Conservation (phyloP, 805 yeast species). For the Komagataella populi region DNA sequence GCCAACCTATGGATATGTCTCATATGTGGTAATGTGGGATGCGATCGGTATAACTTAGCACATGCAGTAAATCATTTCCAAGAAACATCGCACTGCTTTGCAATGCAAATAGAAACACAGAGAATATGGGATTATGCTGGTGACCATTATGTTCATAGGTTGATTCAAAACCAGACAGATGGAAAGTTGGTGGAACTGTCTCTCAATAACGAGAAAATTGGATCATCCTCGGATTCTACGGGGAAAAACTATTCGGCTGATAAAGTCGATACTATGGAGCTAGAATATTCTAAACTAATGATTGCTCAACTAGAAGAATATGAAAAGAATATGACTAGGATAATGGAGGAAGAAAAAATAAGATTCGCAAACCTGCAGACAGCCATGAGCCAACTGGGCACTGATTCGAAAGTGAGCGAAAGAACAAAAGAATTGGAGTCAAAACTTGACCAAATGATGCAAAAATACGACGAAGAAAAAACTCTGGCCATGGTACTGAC, state of each 20-base stretch:
- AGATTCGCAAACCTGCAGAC: constrained; percentile 18
- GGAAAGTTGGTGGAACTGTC: constrained; percentile 81
- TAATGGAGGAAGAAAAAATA: constrained; percentile 15
- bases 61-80: constrained; percentile 80
- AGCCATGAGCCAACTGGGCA: constrained; percentile 13
- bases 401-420: not conserved
- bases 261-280: constrained; percentile 41
- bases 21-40: constrained; percentile 85
- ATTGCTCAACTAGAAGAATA: constrained; percentile 62
- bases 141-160: constrained; percentile 78
- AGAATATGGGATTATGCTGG: constrained; percentile 94
- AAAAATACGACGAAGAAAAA: constrained; percentile 31
- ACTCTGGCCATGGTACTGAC: constrained; percentile 26
- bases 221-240: constrained; percentile 3
- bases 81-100: constrained; percentile 71
- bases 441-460: constrained; percentile 10
- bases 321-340: constrained; percentile 1
- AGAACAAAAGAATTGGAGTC: constrained; percentile 6
- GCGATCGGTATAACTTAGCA: constrained; percentile 75
- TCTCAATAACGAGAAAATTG: constrained; percentile 11
- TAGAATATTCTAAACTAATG: constrained; percentile 70
- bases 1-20: constrained; percentile 80
- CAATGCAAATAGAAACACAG: constrained; percentile 76
- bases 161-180: constrained; percentile 74
- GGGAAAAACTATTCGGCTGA: constrained; percentile 15